Evolutionary conservation across 352 stramenopile genomes (phyloP).

Genomic region (Phytophthora podocarpi): DNA sequence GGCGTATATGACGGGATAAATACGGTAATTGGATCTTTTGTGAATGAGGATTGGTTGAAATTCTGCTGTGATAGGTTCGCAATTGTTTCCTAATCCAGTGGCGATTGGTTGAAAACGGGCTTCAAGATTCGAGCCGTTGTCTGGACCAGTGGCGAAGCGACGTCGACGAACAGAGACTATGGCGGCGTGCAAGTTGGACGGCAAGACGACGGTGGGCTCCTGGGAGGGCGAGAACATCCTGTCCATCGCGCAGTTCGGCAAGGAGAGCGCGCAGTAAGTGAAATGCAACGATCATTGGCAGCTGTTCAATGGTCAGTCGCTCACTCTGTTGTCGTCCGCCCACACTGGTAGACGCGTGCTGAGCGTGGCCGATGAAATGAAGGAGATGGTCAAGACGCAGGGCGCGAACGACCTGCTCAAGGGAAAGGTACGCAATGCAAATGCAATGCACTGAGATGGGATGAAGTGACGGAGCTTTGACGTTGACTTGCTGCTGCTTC

Average conservation of each 20-base stretch:
- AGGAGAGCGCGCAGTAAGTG: constrained; percentile 71
- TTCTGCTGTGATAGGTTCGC: background rate
- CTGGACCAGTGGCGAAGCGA: constrained; percentile 13
- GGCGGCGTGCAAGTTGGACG: constrained; percentile 52
- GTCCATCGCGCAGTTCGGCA: constrained; percentile 80
- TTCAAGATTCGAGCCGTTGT: constrained; percentile 5
- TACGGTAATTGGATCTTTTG: background rate
- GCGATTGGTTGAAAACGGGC: constrained; percentile 1
- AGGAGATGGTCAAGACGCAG: constrained; percentile 75
- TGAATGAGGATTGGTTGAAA: background rate
- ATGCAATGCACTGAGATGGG: background rate
- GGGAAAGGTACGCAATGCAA: constrained; percentile 60
- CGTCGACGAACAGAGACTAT: background rate
- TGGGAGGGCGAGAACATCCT: constrained; percentile 81
- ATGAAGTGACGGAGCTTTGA: background rate
- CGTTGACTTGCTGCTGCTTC: background rate
- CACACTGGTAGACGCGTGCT: constrained; percentile 59
- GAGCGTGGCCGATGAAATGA: constrained; percentile 82
- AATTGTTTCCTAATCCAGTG: background rate
- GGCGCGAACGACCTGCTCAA: constrained; percentile 80
- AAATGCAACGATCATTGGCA: background rate
- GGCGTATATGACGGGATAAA: background rate
- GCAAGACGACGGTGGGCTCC: constrained; percentile 56
- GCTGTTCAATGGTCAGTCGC: background rate
- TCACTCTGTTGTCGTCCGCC: constrained; percentile 9